These are phyloP conservation scores for Trichoderma koningiopsis DNA, from an alignment of 2,329 filamentous ascomycete genomes.

Conservation along the genomic window DNA sequence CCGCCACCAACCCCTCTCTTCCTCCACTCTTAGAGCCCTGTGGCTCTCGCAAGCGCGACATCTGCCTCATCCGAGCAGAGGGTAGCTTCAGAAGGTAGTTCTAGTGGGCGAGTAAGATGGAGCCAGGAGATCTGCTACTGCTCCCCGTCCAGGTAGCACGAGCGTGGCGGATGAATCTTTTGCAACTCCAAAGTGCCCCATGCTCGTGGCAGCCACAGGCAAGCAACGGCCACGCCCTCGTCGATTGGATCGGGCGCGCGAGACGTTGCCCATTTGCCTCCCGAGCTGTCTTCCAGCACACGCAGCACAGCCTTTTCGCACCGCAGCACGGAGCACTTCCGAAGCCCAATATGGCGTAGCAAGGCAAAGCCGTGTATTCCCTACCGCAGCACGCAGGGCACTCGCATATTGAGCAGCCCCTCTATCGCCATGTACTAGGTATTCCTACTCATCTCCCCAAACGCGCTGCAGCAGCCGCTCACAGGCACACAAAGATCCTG, in stretches of 20 bases:
- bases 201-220: constrained; percentile 20
- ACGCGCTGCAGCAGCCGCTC: constrained; percentile 12
- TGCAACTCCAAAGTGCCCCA: constrained; percentile 8
- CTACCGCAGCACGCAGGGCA: constrained; percentile 16
- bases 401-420: constrained; percentile 1
- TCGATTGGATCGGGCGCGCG: constrained; percentile 6
- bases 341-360: constrained; percentile 6
- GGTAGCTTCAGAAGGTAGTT: constrained; percentile 6
- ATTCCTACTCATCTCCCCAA: constrained; percentile 19
- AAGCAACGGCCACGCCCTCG: constrained; percentile 7
- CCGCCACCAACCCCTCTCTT: constrained; percentile 24
- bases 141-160: not conserved
- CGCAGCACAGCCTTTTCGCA: not conserved
- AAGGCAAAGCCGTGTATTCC: not conserved
- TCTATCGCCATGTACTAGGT: constrained; percentile 11
- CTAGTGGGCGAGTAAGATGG: constrained; percentile 9
- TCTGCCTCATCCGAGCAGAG: constrained; percentile 12
- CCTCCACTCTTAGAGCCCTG: constrained; percentile 18
- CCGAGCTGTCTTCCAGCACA: not conserved
- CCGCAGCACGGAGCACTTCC: constrained; percentile 11
- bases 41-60: constrained; percentile 9
- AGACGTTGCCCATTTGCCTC: constrained; percentile 17
- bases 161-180: not conserved
- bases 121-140: not conserved
- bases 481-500: constrained; percentile 23